These are phyloP conservation scores for Penicillium sp. DNA, from an alignment of 2,329 filamentous ascomycete genomes.

Conservation along the genomic window DNA sequence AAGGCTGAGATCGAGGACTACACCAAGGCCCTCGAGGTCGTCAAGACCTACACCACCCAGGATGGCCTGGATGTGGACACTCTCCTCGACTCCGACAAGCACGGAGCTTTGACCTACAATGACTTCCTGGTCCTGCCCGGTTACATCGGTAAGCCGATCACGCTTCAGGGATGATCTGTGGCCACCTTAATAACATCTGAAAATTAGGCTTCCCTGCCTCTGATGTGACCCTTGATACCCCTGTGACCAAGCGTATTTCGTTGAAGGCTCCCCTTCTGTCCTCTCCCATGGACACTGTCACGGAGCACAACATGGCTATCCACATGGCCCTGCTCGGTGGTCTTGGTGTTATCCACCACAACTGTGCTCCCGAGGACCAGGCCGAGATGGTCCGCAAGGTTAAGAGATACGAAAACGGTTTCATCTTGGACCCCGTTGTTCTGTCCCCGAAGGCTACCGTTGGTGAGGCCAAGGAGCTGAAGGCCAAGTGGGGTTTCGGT, in stretches of 20 bases:
- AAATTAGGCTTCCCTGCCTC: constrained; percentile 78
- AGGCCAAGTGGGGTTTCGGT: constrained; percentile 98
- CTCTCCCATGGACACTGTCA: constrained; percentile 99
- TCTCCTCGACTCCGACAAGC: constrained; percentile 85
- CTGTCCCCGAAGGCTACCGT: constrained; percentile 85
- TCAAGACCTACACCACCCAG: constrained; percentile 72
- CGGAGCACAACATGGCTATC: constrained; percentile 99
- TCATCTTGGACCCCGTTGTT: constrained; percentile 94
- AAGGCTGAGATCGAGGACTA: constrained; percentile 65
- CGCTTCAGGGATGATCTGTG: constrained; percentile 13
- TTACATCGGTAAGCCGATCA: constrained; percentile 70
- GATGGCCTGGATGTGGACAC: constrained; percentile 88
- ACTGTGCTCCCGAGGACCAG: constrained; percentile 96
- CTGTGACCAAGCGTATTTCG: constrained; percentile 90
- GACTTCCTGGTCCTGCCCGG: constrained; percentile 96
- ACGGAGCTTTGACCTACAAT: constrained; percentile 96
- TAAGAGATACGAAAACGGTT: constrained; percentile 98
- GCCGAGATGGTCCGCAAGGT: constrained; percentile 99
- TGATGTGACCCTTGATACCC: constrained; percentile 82
- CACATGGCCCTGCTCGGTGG: constrained; percentile 65
- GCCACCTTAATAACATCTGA: constrained; percentile 19
- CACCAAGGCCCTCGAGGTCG: constrained; percentile 72
- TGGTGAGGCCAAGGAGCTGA: constrained; percentile 83
- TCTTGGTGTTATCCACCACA: constrained; percentile 91
- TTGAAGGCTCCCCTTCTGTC: constrained; percentile 97